Conservation (phyloP, 352 stramenopile genomes). For the Globisporangium parvum region DNA sequence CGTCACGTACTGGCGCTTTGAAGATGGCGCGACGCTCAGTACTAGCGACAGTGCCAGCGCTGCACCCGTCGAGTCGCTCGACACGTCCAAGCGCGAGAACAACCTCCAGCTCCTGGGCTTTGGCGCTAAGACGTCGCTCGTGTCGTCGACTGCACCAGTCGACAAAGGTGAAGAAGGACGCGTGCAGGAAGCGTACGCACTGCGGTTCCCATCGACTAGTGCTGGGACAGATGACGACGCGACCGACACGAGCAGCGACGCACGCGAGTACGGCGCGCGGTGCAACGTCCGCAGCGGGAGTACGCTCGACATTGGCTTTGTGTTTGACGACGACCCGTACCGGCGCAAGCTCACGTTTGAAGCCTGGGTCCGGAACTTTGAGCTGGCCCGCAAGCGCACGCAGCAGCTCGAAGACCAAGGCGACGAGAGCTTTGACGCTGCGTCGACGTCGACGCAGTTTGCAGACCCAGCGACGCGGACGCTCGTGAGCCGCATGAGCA, state of each 20-base stretch:
- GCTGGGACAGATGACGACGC: background rate
- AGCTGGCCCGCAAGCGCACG: slow-evolving; percentile 22
- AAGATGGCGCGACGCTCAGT: slow-evolving; percentile 46
- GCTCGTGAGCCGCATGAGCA: slow-evolving; percentile 12
- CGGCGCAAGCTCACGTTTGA: slow-evolving; percentile 73
- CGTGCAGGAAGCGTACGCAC: slow-evolving; percentile 58
- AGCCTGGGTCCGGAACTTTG: slow-evolving; percentile 63
- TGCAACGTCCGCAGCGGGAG: slow-evolving; percentile 45
- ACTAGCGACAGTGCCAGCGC: slow-evolving; percentile 2
- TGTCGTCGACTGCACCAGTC: slow-evolving; percentile 55
- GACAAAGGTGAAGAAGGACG: slow-evolving; percentile 68
- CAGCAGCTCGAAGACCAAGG: slow-evolving; percentile 31
- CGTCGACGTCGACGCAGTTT: background rate
- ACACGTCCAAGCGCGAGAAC: slow-evolving; percentile 83
- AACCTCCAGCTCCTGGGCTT: slow-evolving; percentile 49
- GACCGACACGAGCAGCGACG: background rate
- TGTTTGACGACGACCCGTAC: slow-evolving; percentile 80
- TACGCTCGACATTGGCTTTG: slow-evolving; percentile 61
- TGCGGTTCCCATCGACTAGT: slow-evolving; percentile 37
- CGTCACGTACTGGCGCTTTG: slow-evolving; percentile 82
- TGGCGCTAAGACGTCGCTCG: slow-evolving; percentile 27
- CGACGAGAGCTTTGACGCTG: slow-evolving; percentile 13
- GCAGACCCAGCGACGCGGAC: slow-evolving; percentile 8
- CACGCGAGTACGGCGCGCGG: slow-evolving; percentile 36
- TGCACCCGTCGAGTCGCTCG: slow-evolving; percentile 52